Evolutionary conservation across 441 rosid species (phyloP), one percentile per base, ranked within the genome.

Genomic region (Rhodomyrtus psidioides): DNA sequence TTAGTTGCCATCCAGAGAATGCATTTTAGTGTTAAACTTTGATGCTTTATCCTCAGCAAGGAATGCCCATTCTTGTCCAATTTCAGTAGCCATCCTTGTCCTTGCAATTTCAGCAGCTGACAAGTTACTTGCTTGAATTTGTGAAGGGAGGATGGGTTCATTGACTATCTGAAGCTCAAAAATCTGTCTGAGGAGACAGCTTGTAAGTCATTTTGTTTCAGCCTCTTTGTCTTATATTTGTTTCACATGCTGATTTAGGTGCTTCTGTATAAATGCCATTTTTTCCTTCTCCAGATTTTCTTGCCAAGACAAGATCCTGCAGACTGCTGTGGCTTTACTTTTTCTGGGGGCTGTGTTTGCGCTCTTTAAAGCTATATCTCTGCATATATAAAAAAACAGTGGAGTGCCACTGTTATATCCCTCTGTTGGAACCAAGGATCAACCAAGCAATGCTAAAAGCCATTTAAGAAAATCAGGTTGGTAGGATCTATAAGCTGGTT

Each of bases 391-490:
- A 53, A 90, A 83, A 83, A 89, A 88, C 83, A 82, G 70, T 27
- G 84, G 86, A 88, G 91, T 58, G 28, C 86, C 89, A 44, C 57
- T 84, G 53, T 60, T 76, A 83, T 88, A 94, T 84, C 87, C 88
- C 28, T 91, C 93, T 27, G 90, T 89, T 86, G 94, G 88, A 86
- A 85, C 90, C 55, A 93, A 90, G 90, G 92, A 91, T 89, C 95
- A 92, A 87, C 90, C 91, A 99, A 99, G 84, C 93, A 91, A 92
- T 97, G 85, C 87, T 95, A 57, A 94, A 91, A 89, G 90, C 91
- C 82, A 89, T 96, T 89, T 55, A 96, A 76, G 93, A 92, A 89
- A 96, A 97, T 92, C 99, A 97, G 98, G 99, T 97, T 65, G 90
- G 62, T 56, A 86, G 49, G 23, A 53, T 53, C 44, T 82, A 49